phyloP scores from a whole-genome alignment of 371 early-diverging fungal species.

The Mortierella sp. region DNA sequence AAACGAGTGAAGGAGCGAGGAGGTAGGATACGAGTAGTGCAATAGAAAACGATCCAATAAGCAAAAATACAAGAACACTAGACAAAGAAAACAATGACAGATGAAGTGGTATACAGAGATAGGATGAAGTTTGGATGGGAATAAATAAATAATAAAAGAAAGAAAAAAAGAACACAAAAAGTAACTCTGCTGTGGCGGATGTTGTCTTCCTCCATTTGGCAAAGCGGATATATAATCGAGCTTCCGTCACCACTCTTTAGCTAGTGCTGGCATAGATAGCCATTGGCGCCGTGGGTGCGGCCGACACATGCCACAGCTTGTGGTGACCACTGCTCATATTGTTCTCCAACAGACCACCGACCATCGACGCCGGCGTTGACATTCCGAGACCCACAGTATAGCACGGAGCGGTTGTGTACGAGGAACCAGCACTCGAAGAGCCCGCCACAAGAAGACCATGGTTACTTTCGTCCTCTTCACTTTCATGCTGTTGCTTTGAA shows the following conservation, averaged over 20 bases:
- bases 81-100: slow-evolving; percentile 5
- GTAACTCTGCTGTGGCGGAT: not conserved
- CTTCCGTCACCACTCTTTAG: slow-evolving; percentile 5
- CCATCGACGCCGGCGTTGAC: not conserved
- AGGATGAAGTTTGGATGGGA: not conserved
- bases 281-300: slow-evolving; percentile 6
- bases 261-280: slow-evolving; percentile 16
- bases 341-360: slow-evolving; percentile 3
- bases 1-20: not conserved
- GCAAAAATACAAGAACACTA: not conserved
- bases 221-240: not conserved
- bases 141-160: slow-evolving; percentile 10
- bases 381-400: not conserved
- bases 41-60: not conserved
- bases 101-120: not conserved
- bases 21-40: slow-evolving; percentile 1
- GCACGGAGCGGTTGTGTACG: not conserved
- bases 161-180: not conserved
- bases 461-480: not conserved
- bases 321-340: slow-evolving; percentile 4
- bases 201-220: not conserved
- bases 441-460: not conserved
- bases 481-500: slow-evolving; percentile 5
- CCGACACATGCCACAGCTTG: too few species aligned
- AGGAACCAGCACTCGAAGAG: not conserved